Base-by-base conservation (phyloP, 495 filamentous ascomycete species). In the Aspergillus steynii region DNA sequence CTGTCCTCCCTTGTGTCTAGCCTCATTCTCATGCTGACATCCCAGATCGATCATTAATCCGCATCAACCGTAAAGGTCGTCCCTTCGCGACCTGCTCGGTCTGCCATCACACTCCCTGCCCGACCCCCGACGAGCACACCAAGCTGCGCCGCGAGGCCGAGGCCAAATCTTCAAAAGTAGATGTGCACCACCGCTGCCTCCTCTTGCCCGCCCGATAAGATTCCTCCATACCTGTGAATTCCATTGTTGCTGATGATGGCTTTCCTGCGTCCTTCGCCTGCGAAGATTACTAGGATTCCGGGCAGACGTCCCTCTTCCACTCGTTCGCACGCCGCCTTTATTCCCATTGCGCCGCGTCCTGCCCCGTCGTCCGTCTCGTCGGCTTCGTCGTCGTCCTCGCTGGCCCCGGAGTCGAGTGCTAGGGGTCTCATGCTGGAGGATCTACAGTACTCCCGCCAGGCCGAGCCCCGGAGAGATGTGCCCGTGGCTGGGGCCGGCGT, bases 31-130 rank as follows among this genome's bases (percentile, higher is more conserved):
- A 27, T 14, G 50, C 14, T 47, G 45, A 53, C 45, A 62, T 63
- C 12, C 37, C 37, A 97, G 95, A 98, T 77, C 90, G 95, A 67
- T 90, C 90, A 61, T 85, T 99, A 55, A 88, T 89, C 67, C 93
- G 92, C 74, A 97, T 98, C 82, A 94, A 95, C 80, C 93, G 96
- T 74, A 98, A 99, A 70, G 95, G 95, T 68, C 90, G 95, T 59
- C 95, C 95, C 51, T 94, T 98, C 63, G 93, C 94, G 65, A 94
- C 97, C 85, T 99, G 95, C 75, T 85, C 90, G 62, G 89, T 98
- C 74, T 99, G 95, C 77, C 88, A 94, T 68, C 88, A 92, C 71
- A 86, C 88, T 28, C 90, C 95, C 69, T 93, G 95, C 80, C 92
- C 92, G 75, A 90, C 91, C 61, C 92, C 94, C 53, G 87, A 91